Evolutionary conservation across 73 alveolate species (phyloP).

Genomic region (Uronychia setigera): DNA sequence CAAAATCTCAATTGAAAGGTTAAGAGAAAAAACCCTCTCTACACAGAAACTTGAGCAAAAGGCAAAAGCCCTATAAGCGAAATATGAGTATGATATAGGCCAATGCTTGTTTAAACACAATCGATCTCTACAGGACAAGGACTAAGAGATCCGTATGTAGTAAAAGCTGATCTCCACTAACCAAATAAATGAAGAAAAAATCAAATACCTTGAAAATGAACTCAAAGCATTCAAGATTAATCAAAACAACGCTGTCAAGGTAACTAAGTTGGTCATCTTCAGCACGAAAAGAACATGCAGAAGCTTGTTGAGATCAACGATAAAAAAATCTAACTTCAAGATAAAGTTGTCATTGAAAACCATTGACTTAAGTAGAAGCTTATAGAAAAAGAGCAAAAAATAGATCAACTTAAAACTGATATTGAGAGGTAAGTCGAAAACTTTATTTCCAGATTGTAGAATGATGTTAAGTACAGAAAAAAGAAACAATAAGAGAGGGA

Average conservation of each 20-base stretch:
- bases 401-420: constrained; percentile 25
- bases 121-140: constrained; percentile 3
- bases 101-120: neutral
- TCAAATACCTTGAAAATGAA: constrained; percentile 30
- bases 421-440: constrained; percentile 19
- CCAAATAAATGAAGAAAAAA: constrained; percentile 37
- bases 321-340: constrained; percentile 7
- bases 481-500: neutral
- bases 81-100: constrained; percentile 10
- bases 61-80: constrained; percentile 15
- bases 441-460: constrained; percentile 8
- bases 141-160: constrained; percentile 1
- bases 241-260: constrained; percentile 7
- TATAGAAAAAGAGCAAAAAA: constrained; percentile 33
- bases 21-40: constrained; percentile 7
- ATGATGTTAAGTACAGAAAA: constrained; percentile 1
- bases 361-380: constrained; percentile 24
- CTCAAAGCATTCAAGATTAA: constrained; percentile 19
- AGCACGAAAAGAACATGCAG: constrained; percentile 2
- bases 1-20: constrained; percentile 12
- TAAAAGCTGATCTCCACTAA: constrained; percentile 3
- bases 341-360: constrained; percentile 32
- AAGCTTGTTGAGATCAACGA: constrained; percentile 16
- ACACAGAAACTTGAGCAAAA: constrained; percentile 22
- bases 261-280: neutral